phyloP scores from a whole-genome alignment of 2,329 filamentous ascomycete genomes.

The Ceratocystis lukuohia region DNA sequence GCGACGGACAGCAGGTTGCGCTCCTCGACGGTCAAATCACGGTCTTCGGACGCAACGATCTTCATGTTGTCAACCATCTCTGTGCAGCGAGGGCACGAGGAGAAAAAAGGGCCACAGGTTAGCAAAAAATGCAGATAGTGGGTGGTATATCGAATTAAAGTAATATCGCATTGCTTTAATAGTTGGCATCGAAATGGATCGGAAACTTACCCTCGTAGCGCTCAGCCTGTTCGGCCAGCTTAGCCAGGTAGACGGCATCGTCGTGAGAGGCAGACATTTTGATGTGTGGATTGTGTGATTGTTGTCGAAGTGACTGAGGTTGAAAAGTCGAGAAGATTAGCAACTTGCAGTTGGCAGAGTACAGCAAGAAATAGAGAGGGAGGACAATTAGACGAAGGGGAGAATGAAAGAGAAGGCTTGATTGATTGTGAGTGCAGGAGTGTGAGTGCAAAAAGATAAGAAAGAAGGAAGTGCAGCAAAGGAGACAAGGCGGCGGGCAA shows the following conservation, averaged over 20 bases:
- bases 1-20: constrained; percentile 93
- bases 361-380: neutral
- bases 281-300: constrained; percentile 54
- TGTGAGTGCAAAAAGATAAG: neutral
- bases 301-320: constrained; percentile 14
- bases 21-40: constrained; percentile 80
- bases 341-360: constrained; percentile 1
- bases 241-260: constrained; percentile 98
- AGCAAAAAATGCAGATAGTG: constrained; percentile 9
- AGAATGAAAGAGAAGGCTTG: constrained; percentile 8
- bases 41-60: constrained; percentile 79
- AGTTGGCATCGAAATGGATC: neutral
- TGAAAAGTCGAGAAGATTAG: constrained; percentile 7
- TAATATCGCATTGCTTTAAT: constrained; percentile 2
- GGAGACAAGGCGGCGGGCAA: constrained; percentile 9
- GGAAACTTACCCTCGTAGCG: constrained; percentile 77
- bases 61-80: constrained; percentile 99
- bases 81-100: constrained; percentile 29
- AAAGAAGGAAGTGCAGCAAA: constrained; percentile 4
- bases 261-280: constrained; percentile 42
- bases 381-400: neutral
- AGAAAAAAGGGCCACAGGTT: constrained; percentile 4
- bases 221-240: constrained; percentile 99
- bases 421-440: neutral
- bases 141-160: constrained; percentile 19